A percentile compares a stretch with the other conserved stretches of the same genome.
phyloP scores from a whole-genome alignment of 176 grass and related monocot genomes.

The Thalia dealbata region DNA sequence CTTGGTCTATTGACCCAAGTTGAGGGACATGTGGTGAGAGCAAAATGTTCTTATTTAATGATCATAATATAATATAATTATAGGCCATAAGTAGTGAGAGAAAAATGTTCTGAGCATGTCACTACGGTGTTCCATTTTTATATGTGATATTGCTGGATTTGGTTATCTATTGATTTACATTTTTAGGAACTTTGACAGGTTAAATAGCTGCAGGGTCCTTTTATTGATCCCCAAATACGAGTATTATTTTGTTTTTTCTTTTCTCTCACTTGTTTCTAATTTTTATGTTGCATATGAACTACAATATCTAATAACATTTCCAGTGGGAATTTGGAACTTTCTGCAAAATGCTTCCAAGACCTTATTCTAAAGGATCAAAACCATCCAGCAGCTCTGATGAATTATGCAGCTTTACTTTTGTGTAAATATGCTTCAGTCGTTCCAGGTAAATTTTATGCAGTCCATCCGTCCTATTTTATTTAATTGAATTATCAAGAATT shows the following conservation, averaged over 20 bases:
- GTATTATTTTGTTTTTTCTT: neutral
- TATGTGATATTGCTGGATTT: neutral
- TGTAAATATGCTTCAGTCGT: slow-evolving; percentile 71
- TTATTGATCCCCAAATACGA: neutral
- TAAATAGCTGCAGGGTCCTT: neutral
- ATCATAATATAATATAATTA: too few relatives aligned
- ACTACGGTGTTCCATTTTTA: neutral
- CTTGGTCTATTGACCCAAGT: too few relatives aligned
- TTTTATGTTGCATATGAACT: neutral
- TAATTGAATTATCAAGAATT: neutral
- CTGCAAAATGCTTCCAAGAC: slow-evolving; percentile 86
- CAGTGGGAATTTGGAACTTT: slow-evolving; percentile 67
- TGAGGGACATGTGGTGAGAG: too few relatives aligned
- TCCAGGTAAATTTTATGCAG: slow-evolving; percentile 40
- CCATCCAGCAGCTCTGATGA: slow-evolving; percentile 85
- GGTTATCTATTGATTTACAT: neutral
- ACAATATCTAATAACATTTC: slow-evolving; percentile 14
- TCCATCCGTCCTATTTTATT: slow-evolving; percentile 11
- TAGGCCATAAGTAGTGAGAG: neutral
- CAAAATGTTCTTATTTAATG: too few relatives aligned
- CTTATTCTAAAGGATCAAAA: slow-evolving; percentile 94
- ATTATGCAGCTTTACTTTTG: slow-evolving; percentile 80
- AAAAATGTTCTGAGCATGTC: neutral
- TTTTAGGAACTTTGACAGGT: neutral
- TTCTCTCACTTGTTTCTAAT: neutral